Evolutionary conservation across 1,284 basidiomycete species (phyloP), one percentile per base, ranked within the genome.

Genomic region (Cryptococcus sp.): DNA sequence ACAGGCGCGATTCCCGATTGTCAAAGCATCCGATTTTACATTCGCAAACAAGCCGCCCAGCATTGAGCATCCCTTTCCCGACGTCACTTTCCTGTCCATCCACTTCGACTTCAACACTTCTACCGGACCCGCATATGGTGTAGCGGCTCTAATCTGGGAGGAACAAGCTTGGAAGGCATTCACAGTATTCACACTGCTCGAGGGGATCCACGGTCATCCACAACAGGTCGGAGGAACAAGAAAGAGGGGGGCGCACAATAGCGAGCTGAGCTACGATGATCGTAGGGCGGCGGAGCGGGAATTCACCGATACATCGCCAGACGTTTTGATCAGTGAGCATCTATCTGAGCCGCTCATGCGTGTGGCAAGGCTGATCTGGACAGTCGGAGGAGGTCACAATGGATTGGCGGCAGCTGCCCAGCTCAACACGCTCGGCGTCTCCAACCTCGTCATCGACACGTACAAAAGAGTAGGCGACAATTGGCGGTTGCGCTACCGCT

Each of bases 301-400:
- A 33, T 80, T 78, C 57, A 60, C 35, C 26, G 39, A 58, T 41
- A 34, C 42, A 2, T 45, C 33, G 19, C 58, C 58, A 4, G 51
- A 56, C 16, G 58, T 60, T 16, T 59, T 83, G 42, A 76, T 84
- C 51, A 71, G 60, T 66, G 40, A 48, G 62, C 23, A 9, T 25
- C 7, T 12, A 25, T n/a, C n/a, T n/a, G n/a, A n/a, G n/a, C n/a
- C 25, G 7, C 5, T 54, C 12, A 16, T 0, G 19, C 19, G 9
- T 11, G 14, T 5, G 9, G n/a, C 37, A 10, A 19, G 16, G 42
- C 53, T 52, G 25, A 51, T 14, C 5, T 4, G 24, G 18, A 14
- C 42, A 63, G 64, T 85, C 39, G 84, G 84, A 2, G 83, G 74
- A 9, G 83, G 83, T 0, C 84, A 86, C 65, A 78, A 78, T 45